phyloP scores from a whole-genome alignment of 2,329 filamentous ascomycete species.

The Alternaria conjuncta region DNA sequence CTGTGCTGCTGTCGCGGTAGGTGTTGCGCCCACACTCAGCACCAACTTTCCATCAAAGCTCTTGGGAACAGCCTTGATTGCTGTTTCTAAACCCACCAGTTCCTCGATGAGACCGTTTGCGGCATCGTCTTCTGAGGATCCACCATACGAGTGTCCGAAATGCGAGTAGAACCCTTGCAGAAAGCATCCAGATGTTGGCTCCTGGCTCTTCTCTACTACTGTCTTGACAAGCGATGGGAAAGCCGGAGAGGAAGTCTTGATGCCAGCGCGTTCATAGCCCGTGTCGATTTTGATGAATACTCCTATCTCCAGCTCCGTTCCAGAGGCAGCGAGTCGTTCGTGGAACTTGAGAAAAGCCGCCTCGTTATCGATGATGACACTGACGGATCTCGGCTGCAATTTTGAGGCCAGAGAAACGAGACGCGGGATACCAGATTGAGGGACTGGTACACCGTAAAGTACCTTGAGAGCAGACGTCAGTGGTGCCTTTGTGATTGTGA shows the following conservation, averaged over 20 bases:
- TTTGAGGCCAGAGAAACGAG: slow-evolving; percentile 63
- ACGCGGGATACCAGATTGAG: slow-evolving; percentile 65
- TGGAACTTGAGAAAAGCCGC: slow-evolving; percentile 55
- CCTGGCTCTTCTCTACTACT: slow-evolving; percentile 43
- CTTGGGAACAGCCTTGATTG: slow-evolving; percentile 50
- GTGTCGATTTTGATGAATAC: slow-evolving; percentile 79
- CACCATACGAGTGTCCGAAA: slow-evolving; percentile 73
- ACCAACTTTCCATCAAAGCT: slow-evolving; percentile 50
- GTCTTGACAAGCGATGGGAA: slow-evolving; percentile 58
- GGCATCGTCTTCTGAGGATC: slow-evolving; percentile 62
- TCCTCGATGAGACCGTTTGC: slow-evolving; percentile 66
- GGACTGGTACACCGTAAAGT: slow-evolving; percentile 75
- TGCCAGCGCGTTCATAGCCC: slow-evolving; percentile 73
- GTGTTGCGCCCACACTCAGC: slow-evolving; percentile 78
- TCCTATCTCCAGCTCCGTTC: slow-evolving; percentile 47
- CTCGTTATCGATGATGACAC: slow-evolving; percentile 73
- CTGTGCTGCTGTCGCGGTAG: slow-evolving; percentile 72
- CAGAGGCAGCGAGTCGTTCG: slow-evolving; percentile 37
- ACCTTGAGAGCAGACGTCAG: slow-evolving; percentile 51
- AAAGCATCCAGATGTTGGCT: slow-evolving; percentile 15
- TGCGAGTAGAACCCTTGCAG: slow-evolving; percentile 76
- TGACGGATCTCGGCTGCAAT: slow-evolving; percentile 62
- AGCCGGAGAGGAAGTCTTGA: slow-evolving; percentile 58
- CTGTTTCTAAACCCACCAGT: slow-evolving; percentile 60
- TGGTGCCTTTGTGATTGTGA: not conserved